Percentiles rank a stretch among this genome's conserved stretches.
Conservation (phyloP, 192 early-diverging fungal species). For the Rhizoclosmatium globosum region DNA sequence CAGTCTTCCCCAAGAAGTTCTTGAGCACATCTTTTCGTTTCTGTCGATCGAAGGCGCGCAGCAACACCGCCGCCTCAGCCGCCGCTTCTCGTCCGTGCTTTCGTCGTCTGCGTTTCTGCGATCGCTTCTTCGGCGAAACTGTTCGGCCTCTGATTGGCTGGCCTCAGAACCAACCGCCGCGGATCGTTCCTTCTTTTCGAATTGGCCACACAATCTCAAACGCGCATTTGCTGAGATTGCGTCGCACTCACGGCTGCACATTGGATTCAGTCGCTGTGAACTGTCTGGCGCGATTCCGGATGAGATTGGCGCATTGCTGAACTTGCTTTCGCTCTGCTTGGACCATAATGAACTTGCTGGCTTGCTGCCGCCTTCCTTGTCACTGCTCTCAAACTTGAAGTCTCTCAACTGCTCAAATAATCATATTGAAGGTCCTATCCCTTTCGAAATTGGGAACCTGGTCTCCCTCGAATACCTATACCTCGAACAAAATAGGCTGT, state of each 20-base stretch:
- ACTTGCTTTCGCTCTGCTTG: slow-evolving; percentile 1
- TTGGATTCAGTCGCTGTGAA: not conserved
- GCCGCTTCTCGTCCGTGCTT: not conserved
- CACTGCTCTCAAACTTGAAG: not conserved
- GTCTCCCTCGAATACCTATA: slow-evolving; percentile 24
- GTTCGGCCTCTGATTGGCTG: no score
- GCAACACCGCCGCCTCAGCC: not conserved
- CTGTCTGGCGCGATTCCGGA: not conserved
- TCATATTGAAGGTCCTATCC: slow-evolving; percentile 5
- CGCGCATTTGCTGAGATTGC: not conserved
- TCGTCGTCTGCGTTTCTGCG: not conserved
- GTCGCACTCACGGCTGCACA: not conserved
- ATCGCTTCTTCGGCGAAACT: not conserved
- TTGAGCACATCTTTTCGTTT: slow-evolving; percentile 1
- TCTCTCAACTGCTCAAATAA: not conserved
- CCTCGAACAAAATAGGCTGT: slow-evolving; percentile 26
- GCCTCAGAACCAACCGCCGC: not conserved
- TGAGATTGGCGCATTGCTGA: not conserved
- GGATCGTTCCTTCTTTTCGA: not conserved
- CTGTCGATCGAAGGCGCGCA: not conserved
- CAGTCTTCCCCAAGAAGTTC: not conserved
- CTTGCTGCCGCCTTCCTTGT: not conserved
- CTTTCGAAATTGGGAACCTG: not conserved
- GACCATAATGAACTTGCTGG: not conserved
- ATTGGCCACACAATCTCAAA: not conserved